Evolutionary conservation across 768 basidiomycete genomes (phyloP), one percentile per base, ranked within the genome.

Genomic region (Macrolepiota albuminosa): DNA sequence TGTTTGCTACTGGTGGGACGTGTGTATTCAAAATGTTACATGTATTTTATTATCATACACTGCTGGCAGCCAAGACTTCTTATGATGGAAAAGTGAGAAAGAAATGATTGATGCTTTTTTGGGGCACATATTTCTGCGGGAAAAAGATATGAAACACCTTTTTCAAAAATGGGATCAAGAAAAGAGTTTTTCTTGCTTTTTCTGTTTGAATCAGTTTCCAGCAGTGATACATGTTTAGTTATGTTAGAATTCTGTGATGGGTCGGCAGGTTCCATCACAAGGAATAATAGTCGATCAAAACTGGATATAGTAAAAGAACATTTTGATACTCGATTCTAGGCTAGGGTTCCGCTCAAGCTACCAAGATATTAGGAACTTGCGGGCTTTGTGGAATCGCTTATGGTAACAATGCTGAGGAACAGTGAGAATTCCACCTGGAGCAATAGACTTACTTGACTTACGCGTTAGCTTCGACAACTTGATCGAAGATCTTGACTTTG

Each of bases 391-490:
- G 6, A 21, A 34, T 18, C 29, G 24, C 18, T 62, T 43, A 59
- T 29, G 18, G 42, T 37, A 42, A 21, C 33, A 10, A 59, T 63
- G 13, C 61, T 63, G 29, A n/a, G 49, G 4, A 31, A 31, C 24
- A 29, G 2, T 31, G 10, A 49, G 33, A 42, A 14, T 7, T 49
- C 3, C 26, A 18, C 21, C 34, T 14, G 26, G 3, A 13, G 31
- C 37, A 39, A 29, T 16, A 40, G 26, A n/a, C 18, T 36, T 36
- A n/a, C 18, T 36, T 36, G 34, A 61, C 63, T 51, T 63, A 63
- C 57, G 54, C 42, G 26, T 49, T 56, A 57, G 63, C 63, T 55
- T 59, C 37, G 39, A 61, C 56, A 49, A 62, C 29, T 43, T 62
- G 58, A 33, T 64, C 54, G 13, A 47, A 37, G 10, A 64, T 58